Evolutionary conservation across 352 stramenopile species (phyloP), one percentile per base, ranked within the genome.

Genomic region (Pythium dissimile): DNA sequence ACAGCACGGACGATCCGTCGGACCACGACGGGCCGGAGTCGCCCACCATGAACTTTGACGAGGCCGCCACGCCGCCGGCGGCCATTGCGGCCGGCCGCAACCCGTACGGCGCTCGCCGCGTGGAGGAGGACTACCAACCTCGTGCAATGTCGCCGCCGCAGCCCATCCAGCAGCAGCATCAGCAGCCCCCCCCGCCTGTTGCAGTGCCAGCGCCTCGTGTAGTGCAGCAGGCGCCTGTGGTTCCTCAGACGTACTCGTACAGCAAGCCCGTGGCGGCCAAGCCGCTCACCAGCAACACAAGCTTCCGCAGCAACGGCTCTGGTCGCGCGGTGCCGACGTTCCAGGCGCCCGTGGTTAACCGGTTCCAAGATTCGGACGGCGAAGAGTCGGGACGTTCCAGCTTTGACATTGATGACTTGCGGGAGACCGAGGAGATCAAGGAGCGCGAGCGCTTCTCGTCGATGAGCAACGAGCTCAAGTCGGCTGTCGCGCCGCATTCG

Each of bases 321-420:
- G 34, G 16, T 12, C 61, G 49, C 45, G 20, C 65, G 26, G 71
- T 57, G 0, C 71, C 72, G 9, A 82, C 64, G 32, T 60, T 83
- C 20, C 58, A 66, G 5, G 62, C 73, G 20, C 75, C 73, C 7
- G 67, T 81, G 27, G 51, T 83, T 9, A n/a, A n/a, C 75, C 73
- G 43, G 54, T 54, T 16, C 47, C 63, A 11, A 51, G 52, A 62
- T 7, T 67, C 57, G 24, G 64, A 77, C 24, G 66, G 80, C 28
- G 63, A 78, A 1, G 56, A 67, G 13, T n/a, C n/a, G n/a, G 67
- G 73, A 10, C 84, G 84, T 39, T 85, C 80, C 9, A 94, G 84
- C 63, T 94, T 92, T 62, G 82, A 94, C 59, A 82, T 94, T 44
- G 81, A 91, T 39, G 78, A 91, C 64, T 84, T 89, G 71, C 81